These are phyloP conservation scores for Cornus suecica DNA, from an alignment of 148 eudicot species.

Conservation along the genomic window DNA sequence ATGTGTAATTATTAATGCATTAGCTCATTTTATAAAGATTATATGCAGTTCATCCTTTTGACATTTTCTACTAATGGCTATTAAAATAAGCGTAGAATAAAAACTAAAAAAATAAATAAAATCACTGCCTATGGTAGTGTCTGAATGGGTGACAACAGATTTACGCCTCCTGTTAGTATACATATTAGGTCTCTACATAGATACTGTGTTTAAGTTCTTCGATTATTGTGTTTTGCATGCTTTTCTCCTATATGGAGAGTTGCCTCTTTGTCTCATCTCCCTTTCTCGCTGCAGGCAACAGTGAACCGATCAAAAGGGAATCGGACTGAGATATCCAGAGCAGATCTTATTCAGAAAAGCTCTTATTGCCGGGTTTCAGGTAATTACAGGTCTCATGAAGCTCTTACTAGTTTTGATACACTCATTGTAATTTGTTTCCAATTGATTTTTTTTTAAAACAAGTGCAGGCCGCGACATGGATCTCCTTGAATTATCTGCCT, in stretches of 20 bases:
- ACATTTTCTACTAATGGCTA: too few species aligned
- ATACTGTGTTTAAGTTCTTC: background rate
- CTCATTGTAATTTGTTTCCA: background rate
- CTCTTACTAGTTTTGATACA: background rate
- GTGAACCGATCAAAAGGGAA: conserved; percentile 93
- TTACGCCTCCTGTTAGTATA: background rate
- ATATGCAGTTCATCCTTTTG: background rate
- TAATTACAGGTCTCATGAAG: conserved; percentile 4
- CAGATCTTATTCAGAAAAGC: conserved; percentile 81
- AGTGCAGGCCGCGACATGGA: conserved; percentile 88
- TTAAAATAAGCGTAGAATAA: too few species aligned
- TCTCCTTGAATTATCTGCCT: conserved; percentile 77
- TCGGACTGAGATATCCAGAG: conserved; percentile 74
- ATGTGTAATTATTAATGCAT: background rate
- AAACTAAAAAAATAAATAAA: too few species aligned
- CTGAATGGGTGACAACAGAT: background rate
- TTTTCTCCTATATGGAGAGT: background rate
- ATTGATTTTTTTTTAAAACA: conserved; percentile 1
- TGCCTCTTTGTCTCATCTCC: background rate
- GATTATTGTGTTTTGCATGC: background rate
- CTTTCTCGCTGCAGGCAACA: conserved; percentile 52
- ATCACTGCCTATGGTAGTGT: background rate
- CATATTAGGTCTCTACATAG: too few species aligned
- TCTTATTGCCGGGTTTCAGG: conserved; percentile 96
- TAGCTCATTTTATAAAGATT: background rate